A percentile compares a stretch with the other conserved stretches of the same genome.
phyloP scores from a whole-genome alignment of 2,329 filamentous ascomycete genomes.

The Aureobasidium sp. region DNA sequence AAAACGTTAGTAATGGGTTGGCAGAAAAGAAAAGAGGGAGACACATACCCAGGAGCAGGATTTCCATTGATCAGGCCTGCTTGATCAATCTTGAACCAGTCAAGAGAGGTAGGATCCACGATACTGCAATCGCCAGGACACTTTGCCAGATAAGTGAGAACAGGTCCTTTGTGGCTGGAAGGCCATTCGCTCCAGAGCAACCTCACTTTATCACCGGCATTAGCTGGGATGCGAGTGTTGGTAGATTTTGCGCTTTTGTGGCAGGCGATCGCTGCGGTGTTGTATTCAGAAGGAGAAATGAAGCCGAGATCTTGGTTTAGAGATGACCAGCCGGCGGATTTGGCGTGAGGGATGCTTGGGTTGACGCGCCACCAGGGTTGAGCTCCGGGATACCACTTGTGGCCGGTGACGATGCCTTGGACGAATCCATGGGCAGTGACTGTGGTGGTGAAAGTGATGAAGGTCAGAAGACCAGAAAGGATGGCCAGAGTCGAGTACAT shows the following conservation, averaged over 20 bases:
- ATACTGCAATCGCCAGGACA: slow-evolving; percentile 46
- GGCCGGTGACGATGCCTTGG: slow-evolving; percentile 37
- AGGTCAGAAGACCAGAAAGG: background rate
- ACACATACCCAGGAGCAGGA: slow-evolving; percentile 29
- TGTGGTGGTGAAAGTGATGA: slow-evolving; percentile 24
- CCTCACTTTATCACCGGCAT: slow-evolving; percentile 49
- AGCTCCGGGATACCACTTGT: slow-evolving; percentile 37
- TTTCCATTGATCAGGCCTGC: slow-evolving; percentile 42
- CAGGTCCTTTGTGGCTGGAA: slow-evolving; percentile 52
- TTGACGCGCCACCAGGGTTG: slow-evolving; percentile 29
- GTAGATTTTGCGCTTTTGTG: slow-evolving; percentile 21
- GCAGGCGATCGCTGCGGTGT: slow-evolving; percentile 18
- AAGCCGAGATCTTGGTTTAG: slow-evolving; percentile 29
- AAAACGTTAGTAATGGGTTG: no score
- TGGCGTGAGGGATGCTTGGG: slow-evolving; percentile 25
- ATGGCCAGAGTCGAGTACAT: background rate
- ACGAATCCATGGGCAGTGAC: slow-evolving; percentile 40
- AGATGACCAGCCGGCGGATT: slow-evolving; percentile 45
- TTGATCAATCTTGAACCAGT: slow-evolving; percentile 57
- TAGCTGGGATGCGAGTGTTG: slow-evolving; percentile 42
- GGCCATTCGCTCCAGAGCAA: slow-evolving; percentile 60
- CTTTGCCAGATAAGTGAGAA: slow-evolving; percentile 55
- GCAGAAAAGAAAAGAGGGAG: no score
- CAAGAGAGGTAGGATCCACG: slow-evolving; percentile 45
- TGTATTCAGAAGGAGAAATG: slow-evolving; percentile 21